These are phyloP conservation scores for Rosa rugosa DNA, from an alignment of 306 rosid genomes.

Conservation along the genomic window DNA sequence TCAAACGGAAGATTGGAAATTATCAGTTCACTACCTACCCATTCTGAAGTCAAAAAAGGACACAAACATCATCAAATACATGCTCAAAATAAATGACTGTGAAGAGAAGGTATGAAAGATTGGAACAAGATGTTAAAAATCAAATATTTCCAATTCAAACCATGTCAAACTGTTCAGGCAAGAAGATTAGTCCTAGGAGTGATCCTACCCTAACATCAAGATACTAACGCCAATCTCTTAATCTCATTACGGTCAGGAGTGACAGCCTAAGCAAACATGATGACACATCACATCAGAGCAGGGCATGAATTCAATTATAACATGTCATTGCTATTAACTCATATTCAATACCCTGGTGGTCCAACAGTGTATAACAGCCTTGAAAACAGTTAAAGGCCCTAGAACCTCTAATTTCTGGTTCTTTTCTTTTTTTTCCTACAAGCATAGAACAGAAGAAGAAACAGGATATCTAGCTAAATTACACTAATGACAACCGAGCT, in stretches of 20 bases:
- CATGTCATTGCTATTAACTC: neutral
- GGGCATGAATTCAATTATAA: neutral
- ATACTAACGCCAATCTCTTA: neutral
- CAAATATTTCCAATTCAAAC: neutral
- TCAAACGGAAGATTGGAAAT: neutral
- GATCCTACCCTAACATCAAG: neutral
- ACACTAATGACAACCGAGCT: neutral
- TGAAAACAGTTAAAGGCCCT: neutral
- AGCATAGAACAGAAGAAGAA: neutral
- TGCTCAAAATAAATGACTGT: neutral
- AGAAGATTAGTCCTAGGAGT: neutral
- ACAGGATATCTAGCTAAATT: neutral
- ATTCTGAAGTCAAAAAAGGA: neutral
- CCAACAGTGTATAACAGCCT: neutral
- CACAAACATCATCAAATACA: neutral
- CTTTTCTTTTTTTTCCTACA: neutral
- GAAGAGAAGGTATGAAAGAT: neutral
- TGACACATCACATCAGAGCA: slow-evolving; percentile 1
- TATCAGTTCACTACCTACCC: neutral
- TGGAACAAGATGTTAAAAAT: neutral
- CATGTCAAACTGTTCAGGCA: neutral
- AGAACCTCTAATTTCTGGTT: neutral
- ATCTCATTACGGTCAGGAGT: neutral
- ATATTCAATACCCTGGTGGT: neutral
- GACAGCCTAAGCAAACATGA: neutral